A percentile compares a stretch with the other conserved stretches of the same genome.
Evolutionary conservation across 805 yeast genomes (phyloP).

Genomic region (Maudiozyma turicensis): DNA sequence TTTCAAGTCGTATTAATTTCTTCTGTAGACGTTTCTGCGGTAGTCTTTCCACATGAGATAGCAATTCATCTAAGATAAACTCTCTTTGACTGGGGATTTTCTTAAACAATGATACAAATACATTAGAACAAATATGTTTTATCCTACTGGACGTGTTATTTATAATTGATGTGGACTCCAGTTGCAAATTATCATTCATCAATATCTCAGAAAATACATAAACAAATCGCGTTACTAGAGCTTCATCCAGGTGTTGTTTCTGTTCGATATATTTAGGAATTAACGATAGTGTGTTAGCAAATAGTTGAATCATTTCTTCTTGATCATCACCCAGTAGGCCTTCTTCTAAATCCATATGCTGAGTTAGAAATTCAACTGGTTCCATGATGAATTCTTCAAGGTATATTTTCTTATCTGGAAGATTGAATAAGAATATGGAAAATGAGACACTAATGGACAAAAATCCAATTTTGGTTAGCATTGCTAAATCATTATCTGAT

Average conservation of each 20-base stretch:
- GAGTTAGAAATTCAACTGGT: conserved; percentile 33
- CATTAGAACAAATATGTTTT: conserved; percentile 13
- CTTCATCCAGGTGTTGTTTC: conserved; percentile 36
- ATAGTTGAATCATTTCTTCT: conserved; percentile 6
- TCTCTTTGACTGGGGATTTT: conserved; percentile 42
- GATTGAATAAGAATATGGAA: conserved; percentile 32
- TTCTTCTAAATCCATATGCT: conserved; percentile 20
- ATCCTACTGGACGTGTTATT: conserved; percentile 17
- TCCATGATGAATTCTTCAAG: conserved; percentile 36
- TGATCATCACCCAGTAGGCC: background rate
- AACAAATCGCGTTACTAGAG: conserved; percentile 47
- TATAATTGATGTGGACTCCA: conserved; percentile 4
- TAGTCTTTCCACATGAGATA: conserved; percentile 40
- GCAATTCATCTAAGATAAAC: conserved; percentile 52
- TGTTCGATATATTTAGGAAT: conserved; percentile 19
- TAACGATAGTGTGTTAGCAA: conserved; percentile 12
- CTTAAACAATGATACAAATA: conserved; percentile 33
- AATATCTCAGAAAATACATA: conserved; percentile 33
- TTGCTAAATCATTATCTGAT: background rate
- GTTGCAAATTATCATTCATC: conserved; percentile 11
- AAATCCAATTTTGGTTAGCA: conserved; percentile 23
- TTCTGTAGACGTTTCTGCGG: conserved; percentile 35
- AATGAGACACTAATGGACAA: conserved; percentile 33
- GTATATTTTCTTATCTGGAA: conserved; percentile 36
- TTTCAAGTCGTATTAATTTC: conserved; percentile 14